Evolutionary conservation across 2,329 filamentous ascomycete species (phyloP).

Genomic region (Ascomycota sp.): DNA sequence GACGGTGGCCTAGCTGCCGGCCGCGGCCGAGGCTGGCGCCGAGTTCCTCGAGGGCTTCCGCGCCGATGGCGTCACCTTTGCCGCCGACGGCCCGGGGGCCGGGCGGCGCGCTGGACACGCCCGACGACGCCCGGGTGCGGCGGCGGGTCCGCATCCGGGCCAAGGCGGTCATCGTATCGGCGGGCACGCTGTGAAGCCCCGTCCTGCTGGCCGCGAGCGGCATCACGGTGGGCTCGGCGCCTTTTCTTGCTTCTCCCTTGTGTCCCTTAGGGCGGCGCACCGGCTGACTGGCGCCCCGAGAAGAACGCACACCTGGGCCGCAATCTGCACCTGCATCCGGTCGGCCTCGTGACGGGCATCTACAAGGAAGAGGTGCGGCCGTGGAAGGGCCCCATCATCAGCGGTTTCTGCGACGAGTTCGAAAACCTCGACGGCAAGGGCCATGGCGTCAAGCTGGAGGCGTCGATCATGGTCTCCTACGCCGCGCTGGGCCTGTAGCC

Average conservation of each 20-base stretch:
- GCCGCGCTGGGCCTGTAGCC: constrained; percentile 39
- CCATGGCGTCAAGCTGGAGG: constrained; percentile 69
- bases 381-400: constrained; percentile 62
- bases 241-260: background rate
- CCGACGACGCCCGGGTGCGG: constrained; percentile 23
- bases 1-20: constrained; percentile 54
- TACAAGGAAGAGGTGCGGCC: constrained; percentile 51
- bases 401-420: constrained; percentile 54
- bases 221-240: constrained; percentile 30
- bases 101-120: constrained; percentile 33
- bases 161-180: constrained; percentile 61
- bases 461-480: constrained; percentile 51
- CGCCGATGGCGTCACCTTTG: constrained; percentile 51
- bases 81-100: constrained; percentile 35
- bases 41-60: constrained; percentile 69
- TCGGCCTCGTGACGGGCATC: constrained; percentile 34
- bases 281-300: constrained; percentile 4
- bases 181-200: constrained; percentile 59
- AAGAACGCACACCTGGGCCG: constrained; percentile 62
- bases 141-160: constrained; percentile 54
- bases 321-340: constrained; percentile 68
- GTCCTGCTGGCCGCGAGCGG: constrained; percentile 60
- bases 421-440: constrained; percentile 64
- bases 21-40: constrained; percentile 58
- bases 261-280: background rate